Percentiles rank a stretch among this genome's conserved stretches.
These are phyloP conservation scores for Paraconiothyrium sp. DNA, from an alignment of 2,329 filamentous ascomycete species.

Conservation along the genomic window DNA sequence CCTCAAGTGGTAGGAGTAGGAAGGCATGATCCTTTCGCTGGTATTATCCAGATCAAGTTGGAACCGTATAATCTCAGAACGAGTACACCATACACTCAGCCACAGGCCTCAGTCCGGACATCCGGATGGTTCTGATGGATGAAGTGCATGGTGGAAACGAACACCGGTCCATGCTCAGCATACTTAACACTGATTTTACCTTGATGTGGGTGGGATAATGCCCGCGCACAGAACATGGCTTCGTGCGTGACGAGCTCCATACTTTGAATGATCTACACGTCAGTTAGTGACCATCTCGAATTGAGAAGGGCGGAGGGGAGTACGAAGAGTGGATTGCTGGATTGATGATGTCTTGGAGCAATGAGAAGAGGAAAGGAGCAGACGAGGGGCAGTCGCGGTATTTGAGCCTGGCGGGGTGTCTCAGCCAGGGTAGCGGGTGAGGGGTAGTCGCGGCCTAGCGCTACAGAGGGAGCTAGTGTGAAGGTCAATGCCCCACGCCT, in stretches of 20 bases:
- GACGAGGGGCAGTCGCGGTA: constrained; percentile 8
- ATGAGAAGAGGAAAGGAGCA: background rate
- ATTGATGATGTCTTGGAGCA: background rate
- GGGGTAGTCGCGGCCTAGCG: constrained; percentile 5
- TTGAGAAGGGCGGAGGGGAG: constrained; percentile 18
- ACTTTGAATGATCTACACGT: constrained; percentile 31
- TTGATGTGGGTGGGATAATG: constrained; percentile 49
- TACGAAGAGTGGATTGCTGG: constrained; percentile 31
- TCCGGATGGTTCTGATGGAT: constrained; percentile 14
- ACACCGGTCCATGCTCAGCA: constrained; percentile 55
- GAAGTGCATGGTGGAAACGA: constrained; percentile 35
- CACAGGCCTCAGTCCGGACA: background rate
- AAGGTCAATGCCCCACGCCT: constrained; percentile 7
- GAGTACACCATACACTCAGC: constrained; percentile 39
- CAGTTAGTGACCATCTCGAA: constrained; percentile 31
- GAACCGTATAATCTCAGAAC: constrained; percentile 91
- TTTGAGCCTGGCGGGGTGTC: background rate
- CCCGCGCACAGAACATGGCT: constrained; percentile 43
- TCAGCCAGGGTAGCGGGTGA: background rate
- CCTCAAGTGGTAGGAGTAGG: constrained; percentile 50
- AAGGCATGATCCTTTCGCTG: constrained; percentile 99
- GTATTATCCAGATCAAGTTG: constrained; percentile 99
- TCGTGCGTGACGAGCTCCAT: constrained; percentile 41
- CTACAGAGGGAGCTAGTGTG: constrained; percentile 3
- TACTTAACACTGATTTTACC: constrained; percentile 52